Percentiles rank a stretch among this genome's conserved stretches.
Conservation (phyloP, 208 protist species). For the Crithidia bombi region DNA sequence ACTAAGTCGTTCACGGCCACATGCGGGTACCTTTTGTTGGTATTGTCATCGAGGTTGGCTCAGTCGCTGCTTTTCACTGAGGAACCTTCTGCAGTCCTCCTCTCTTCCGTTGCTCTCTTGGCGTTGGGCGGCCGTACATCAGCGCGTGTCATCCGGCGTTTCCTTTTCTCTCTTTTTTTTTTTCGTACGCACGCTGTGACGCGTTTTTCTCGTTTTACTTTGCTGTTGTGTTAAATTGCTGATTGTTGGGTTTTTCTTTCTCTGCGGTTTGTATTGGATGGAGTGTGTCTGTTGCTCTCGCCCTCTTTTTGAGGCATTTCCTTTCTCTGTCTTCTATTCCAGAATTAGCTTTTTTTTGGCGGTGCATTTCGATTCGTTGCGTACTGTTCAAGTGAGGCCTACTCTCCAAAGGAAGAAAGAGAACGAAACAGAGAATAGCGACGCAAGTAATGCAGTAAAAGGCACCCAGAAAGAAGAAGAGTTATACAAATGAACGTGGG, state of each 20-base stretch:
- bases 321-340: constrained; percentile 1
- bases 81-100: not conserved
- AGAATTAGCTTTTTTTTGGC: constrained; percentile 1
- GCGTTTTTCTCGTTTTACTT: not conserved
- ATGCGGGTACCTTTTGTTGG: too few species aligned
- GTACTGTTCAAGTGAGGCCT: constrained; percentile 8
- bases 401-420: not conserved
- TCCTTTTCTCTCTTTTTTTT: not conserved
- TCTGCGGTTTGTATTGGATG: not conserved
- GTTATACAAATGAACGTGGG: too few species aligned
- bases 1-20: too few species aligned
- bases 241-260: not conserved
- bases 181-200: not conserved
- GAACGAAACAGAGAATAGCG: not conserved
- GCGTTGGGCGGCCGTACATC: too few species aligned
- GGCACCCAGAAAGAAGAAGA: too few species aligned
- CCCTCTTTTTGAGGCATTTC: not conserved
- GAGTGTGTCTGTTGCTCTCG: too few species aligned
- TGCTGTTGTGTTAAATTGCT: not conserved
- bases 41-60: not conserved
- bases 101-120: not conserved
- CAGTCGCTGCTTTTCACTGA: not conserved
- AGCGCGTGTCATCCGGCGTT: too few species aligned
- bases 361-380: constrained; percentile 8
- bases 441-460: too few species aligned